Conservation (phyloP, 2,329 filamentous ascomycete genomes). For the Trematosphaeria pertusa region DNA sequence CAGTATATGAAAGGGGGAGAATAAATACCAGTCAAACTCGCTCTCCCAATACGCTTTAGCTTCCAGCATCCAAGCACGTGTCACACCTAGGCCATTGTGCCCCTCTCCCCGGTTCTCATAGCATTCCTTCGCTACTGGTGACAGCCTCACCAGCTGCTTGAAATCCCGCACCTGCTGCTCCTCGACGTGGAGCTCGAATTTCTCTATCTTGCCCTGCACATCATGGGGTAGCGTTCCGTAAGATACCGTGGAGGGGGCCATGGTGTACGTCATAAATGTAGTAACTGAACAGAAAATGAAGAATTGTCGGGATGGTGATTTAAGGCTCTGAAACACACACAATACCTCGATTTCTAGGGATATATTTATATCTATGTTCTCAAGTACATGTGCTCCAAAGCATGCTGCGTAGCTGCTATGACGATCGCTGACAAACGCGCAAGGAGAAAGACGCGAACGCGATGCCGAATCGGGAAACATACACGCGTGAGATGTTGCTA, state of each 20-base stretch:
- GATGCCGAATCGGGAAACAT: not conserved
- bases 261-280: not conserved
- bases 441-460: not conserved
- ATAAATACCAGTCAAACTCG: constrained; percentile 44
- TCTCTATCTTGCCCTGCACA: constrained; percentile 6
- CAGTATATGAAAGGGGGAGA: not conserved
- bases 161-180: constrained; percentile 39
- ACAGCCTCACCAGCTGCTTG: constrained; percentile 35
- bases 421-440: constrained; percentile 4
- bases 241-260: not conserved
- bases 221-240: constrained; percentile 8
- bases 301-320: too few species aligned
- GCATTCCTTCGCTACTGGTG: constrained; percentile 39
- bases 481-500: too few species aligned
- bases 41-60: constrained; percentile 39
- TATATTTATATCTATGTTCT: too few species aligned
- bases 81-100: constrained; percentile 30
- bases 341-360: too few species aligned
- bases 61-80: constrained; percentile 36
- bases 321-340: too few species aligned
- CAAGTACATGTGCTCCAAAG: too few species aligned
- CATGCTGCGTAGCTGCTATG: not conserved
- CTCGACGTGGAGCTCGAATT: constrained; percentile 34
- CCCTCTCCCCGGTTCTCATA: constrained; percentile 38
- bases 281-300: too few species aligned